These are phyloP conservation scores for Puccinia coronata DNA, from an alignment of 1,284 basidiomycete species.

Conservation along the genomic window DNA sequence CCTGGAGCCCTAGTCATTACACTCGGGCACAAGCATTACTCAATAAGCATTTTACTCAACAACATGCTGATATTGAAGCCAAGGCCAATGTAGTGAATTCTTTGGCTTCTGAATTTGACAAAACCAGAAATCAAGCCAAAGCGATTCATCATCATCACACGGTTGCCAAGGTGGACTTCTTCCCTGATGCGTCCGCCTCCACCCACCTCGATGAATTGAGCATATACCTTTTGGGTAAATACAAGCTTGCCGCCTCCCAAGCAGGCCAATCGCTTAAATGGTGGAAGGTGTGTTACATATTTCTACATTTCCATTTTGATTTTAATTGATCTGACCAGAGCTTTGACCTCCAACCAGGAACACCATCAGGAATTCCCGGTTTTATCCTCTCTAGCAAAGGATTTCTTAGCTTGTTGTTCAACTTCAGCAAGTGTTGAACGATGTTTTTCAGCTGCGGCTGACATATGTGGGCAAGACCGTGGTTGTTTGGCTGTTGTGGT, in stretches of 20 bases:
- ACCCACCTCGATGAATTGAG: too few species aligned
- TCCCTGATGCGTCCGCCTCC: too few species aligned
- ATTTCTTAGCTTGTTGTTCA: background rate
- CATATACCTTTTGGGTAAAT: too few species aligned
- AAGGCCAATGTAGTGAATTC: too few species aligned
- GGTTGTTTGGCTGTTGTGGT: too few species aligned
- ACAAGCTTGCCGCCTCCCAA: too few species aligned
- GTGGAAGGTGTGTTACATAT: conserved; percentile 1
- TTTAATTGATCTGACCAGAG: too few species aligned
- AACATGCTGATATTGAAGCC: too few species aligned
- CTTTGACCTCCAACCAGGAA: too few species aligned
- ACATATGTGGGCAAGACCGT: background rate
- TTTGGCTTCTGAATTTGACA: too few species aligned
- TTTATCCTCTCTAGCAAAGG: background rate
- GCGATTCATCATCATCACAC: background rate
- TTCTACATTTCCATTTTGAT: background rate
- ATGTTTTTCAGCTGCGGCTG: background rate
- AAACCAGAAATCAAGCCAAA: background rate
- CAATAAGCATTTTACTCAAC: background rate
- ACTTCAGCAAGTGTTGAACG: background rate
- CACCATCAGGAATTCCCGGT: background rate
- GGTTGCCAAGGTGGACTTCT: too few species aligned
- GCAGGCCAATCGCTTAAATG: too few species aligned
- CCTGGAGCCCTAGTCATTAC: background rate
- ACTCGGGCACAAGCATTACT: background rate